Base-by-base conservation (phyloP, 2,329 filamentous ascomycete species). In the Calonectria pseudoreteaudii region DNA sequence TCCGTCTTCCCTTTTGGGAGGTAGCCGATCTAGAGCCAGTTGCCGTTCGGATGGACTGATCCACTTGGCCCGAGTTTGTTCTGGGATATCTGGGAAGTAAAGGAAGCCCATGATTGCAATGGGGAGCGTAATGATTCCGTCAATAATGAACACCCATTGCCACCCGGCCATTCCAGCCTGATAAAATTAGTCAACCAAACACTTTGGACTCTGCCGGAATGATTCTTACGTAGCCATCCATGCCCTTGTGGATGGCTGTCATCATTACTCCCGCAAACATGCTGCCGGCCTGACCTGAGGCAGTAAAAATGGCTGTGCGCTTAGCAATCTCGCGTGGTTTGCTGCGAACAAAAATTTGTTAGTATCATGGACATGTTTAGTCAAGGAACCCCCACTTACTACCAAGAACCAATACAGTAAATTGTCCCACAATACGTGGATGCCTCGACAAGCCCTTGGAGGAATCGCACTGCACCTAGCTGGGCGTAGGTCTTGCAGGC, bases 231-330 rank as follows among this genome's bases (percentile, higher is more conserved):
- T 34, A 34, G 31, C 89, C 88, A 28, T 89, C 77, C 71, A 82
- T 79, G 0, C 73, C 72, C 5, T 79, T 50, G 5, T 81, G 78
- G 0, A 81, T 81, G 0, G 87, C 88, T 0, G 88, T 88, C 79
- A 91, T 90, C 75, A 91, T 87, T 73, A 90, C 90, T 0, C 90
- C 90, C 0, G 87, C 87, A 60, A 92, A 91, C 87, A 92, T 90
- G 0, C 86, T 90, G 0, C 90, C 90, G 0, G 89, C 87, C 2
- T 91, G 86, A 0, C 90, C 90, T 5, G 88, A 88, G 0, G 88
- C 86, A 2, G 89, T 91, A 79, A 92, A 92, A 47, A 92, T 88
- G 23, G 89, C 90, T 0, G 87, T 89, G 0, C 91, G 86, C 73
- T 92, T 92, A 0, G 89, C 90, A 0, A 93, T 87, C 72, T 92